These are phyloP conservation scores for Recurvomyces mirabilis DNA, from an alignment of 495 filamentous ascomycete genomes.

Conservation along the genomic window DNA sequence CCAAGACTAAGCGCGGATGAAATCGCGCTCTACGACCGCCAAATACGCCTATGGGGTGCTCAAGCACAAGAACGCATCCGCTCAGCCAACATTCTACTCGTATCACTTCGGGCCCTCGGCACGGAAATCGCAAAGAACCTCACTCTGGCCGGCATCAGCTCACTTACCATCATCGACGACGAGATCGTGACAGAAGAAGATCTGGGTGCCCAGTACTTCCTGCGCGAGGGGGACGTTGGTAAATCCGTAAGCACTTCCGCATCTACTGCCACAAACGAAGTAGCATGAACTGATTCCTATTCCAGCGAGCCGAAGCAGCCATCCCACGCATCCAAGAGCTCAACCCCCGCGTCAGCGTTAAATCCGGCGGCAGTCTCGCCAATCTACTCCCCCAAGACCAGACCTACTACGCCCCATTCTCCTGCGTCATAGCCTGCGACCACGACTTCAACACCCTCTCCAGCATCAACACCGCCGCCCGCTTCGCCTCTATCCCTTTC, in stretches of 20 bases:
- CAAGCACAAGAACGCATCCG: conserved; percentile 86
- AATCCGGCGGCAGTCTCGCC: conserved; percentile 13
- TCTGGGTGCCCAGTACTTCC: conserved; percentile 79
- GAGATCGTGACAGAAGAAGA: conserved; percentile 67
- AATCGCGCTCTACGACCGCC: conserved; percentile 93
- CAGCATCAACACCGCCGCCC: conserved; percentile 70
- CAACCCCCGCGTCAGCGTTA: conserved; percentile 69
- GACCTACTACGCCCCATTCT: conserved; percentile 64
- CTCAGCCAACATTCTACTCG: conserved; percentile 78
- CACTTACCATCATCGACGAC: conserved; percentile 80
- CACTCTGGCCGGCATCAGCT: conserved; percentile 87
- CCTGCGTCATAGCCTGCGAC: conserved; percentile 86
- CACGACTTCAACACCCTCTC: conserved; percentile 60
- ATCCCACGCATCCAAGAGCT: conserved; percentile 65
- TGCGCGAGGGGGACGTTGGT: conserved; percentile 61
- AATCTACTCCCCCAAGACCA: conserved; percentile 50
- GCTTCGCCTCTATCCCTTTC: conserved; percentile 63
- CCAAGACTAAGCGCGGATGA: conserved; percentile 54
- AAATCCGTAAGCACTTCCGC: conserved; percentile 47
- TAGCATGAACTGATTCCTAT: too few relatives aligned
- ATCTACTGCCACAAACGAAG: neutral
- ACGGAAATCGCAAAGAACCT: conserved; percentile 96
- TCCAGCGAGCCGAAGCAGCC: conserved; percentile 69
- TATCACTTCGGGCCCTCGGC: conserved; percentile 78
- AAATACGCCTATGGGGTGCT: conserved; percentile 97